phyloP scores from a whole-genome alignment of 768 basidiomycete species.

The Krasilnikovozyma curviuscula region DNA sequence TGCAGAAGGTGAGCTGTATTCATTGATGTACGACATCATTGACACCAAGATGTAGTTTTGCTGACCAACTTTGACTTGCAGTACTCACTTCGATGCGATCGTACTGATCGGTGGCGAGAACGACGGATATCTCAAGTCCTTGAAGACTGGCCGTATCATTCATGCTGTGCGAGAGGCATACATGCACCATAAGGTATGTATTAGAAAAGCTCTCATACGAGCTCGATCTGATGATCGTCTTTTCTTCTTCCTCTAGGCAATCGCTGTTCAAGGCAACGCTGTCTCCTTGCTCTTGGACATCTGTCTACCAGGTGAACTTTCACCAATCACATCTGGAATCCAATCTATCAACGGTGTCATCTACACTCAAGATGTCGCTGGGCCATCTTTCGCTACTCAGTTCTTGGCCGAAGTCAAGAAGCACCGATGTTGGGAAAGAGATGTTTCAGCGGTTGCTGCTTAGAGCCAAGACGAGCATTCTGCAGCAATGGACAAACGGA shows the following conservation, averaged over 20 bases:
- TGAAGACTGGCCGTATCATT: constrained; percentile 50
- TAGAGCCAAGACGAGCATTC: too few species aligned
- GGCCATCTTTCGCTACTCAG: constrained; percentile 21
- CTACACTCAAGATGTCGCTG: constrained; percentile 20
- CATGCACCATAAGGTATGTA: constrained; percentile 71
- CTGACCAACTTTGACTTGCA: constrained; percentile 28
- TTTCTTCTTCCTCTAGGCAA: too few species aligned
- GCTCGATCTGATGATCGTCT: too few species aligned
- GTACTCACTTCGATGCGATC: constrained; percentile 67
- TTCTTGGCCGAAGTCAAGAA: constrained; percentile 26
- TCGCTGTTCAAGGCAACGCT: constrained; percentile 47
- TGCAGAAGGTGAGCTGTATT: constrained; percentile 10
- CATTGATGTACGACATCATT: constrained; percentile 34
- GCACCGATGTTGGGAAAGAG: constrained; percentile 29
- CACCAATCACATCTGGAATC: too few species aligned
- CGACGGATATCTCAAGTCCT: constrained; percentile 35
- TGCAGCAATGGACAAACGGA: too few species aligned
- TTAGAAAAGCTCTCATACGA: too few species aligned
- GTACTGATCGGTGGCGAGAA: constrained; percentile 49
- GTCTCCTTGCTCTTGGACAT: constrained; percentile 26
- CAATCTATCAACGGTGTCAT: constrained; percentile 22
- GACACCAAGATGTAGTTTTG: constrained; percentile 14
- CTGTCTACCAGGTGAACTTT: constrained; percentile 28
- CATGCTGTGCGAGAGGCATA: constrained; percentile 73
- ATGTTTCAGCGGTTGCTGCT: constrained; percentile 23